These are phyloP conservation scores for Pleurozium schreberi DNA, from an alignment of 225 moss, liverwort and hornwort genomes.

Conservation along the genomic window DNA sequence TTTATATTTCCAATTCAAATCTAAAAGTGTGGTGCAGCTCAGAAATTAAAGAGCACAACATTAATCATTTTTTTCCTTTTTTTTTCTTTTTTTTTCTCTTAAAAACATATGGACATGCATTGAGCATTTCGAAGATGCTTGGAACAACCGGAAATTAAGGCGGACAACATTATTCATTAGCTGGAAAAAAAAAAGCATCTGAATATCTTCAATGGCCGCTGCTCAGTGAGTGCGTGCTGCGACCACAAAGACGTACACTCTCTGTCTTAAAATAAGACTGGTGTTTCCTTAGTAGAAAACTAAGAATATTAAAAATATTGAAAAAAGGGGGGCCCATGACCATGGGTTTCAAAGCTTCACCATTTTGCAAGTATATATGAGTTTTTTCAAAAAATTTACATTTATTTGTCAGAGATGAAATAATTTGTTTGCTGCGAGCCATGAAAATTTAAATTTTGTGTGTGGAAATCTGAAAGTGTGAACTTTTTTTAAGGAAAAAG, in stretches of 20 bases:
- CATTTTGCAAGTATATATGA: neutral
- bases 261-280: too few species aligned
- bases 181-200: too few species aligned
- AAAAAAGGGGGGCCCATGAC: neutral
- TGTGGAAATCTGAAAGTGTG: neutral
- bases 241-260: neutral
- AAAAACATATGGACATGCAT: too few species aligned
- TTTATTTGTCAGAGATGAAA: neutral
- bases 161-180: neutral
- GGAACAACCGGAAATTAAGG: neutral
- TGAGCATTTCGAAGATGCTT: neutral
- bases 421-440: rapidly evolving
- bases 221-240: neutral
- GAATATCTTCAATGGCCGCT: neutral
- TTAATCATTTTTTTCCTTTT: too few species aligned
- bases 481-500: neutral
- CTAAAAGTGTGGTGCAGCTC: neutral
- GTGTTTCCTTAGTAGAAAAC: too few species aligned
- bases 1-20: neutral
- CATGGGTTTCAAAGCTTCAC: neutral
- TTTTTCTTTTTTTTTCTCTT: too few species aligned
- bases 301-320: neutral
- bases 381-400: rapidly evolving
- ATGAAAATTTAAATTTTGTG: neutral
- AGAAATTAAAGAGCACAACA: neutral